Base-by-base conservation (phyloP, 164 flowering plant species). In the Magnolia officinalis region DNA sequence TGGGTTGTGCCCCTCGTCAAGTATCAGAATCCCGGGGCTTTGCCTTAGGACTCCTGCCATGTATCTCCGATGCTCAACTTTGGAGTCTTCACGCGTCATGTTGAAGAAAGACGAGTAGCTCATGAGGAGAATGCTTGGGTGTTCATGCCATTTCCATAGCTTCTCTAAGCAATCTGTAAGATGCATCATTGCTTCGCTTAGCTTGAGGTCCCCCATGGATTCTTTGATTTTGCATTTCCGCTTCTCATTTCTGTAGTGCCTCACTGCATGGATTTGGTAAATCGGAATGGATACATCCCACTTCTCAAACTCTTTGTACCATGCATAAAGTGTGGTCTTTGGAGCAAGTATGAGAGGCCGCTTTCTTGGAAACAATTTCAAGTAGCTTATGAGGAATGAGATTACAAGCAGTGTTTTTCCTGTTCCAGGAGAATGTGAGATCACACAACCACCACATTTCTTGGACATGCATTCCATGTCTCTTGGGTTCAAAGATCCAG, bases 1-100 rank as follows among this genome's bases (percentile, higher is more conserved):
- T 0, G 99, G 99, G 78, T 96, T 96, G 85, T 96, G 99, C 59
- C 98, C 99, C 85, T 96, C 99, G 67, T 94, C 99, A 52, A 96
- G 90, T 19, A 96, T 80, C 61, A 96, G 70, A 68, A 96, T 82
- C 45, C 97, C 98, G 0, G 98, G 96, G 77, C 98, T 94, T 71
- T 88, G 83, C 59, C 88, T 76, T 78, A 96, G 72, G 20, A 89
- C 78, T 74, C 82, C 85, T 8, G 94, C 90, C 93, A 94, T 90
- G 74, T 84, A 87, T 74, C 81, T 90, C 75, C 90, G 80, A 73
- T 90, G 89, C 0, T 84, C 84, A 68, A 82, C 82, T 76, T 78
- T 84, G 67, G 93, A 84, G 71, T 88, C 91, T 75, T 88, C 94
- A 37, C 94, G 83, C 70, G 89, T 93, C 71, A 94, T 59, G 8